Base-by-base conservation (phyloP, 768 basidiomycete species). In the Collybia sp. region DNA sequence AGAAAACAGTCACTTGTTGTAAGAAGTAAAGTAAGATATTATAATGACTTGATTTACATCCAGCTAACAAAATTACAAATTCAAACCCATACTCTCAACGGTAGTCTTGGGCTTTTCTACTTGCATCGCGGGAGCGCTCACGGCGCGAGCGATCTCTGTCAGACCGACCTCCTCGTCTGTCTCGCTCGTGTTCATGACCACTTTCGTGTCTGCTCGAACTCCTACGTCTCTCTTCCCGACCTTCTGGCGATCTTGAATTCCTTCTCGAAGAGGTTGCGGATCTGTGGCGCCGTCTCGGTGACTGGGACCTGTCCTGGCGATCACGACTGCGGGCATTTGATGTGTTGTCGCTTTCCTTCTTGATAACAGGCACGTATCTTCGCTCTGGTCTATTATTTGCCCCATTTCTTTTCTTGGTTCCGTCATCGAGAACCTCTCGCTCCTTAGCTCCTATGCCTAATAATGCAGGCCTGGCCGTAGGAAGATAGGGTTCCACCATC, bases 371-470 rank as follows among this genome's bases (percentile, higher is more conserved):
- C 19, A 93, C 69, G 58, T 96, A 98, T 54, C 82, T 78, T 67
- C 79, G 82, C 45, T 91, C 88, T 2, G 77, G 77, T 30, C 74
- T 68, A 55, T 66, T 75, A 53, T 59, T 69, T 6, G 50, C 52
- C 34, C 65, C 66, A 47, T 65, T 64, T 58, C 71, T 76, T 66
- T 72, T 79, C 61, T 61, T 71, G 55, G 69, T 79, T 15, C 86
- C 87, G 49, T 88, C 82, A 47, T 90, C 85, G 4, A 79, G 73
- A 0, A 77, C 72, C 56, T 87, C 83, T 53, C 77, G 75, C 56
- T 94, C 88, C 59, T 96, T 98, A 2, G 96, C 96, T 2, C 96
- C 94, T 20, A 99, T 86, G 0, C 95, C 96, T 9, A 98, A 68
- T 11, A 98, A 65, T 0, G 93, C 84, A 0, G 95, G 93, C 12